phyloP scores from a whole-genome alignment of 2,329 filamentous ascomycete species.

The Bipolaris victoriae region DNA sequence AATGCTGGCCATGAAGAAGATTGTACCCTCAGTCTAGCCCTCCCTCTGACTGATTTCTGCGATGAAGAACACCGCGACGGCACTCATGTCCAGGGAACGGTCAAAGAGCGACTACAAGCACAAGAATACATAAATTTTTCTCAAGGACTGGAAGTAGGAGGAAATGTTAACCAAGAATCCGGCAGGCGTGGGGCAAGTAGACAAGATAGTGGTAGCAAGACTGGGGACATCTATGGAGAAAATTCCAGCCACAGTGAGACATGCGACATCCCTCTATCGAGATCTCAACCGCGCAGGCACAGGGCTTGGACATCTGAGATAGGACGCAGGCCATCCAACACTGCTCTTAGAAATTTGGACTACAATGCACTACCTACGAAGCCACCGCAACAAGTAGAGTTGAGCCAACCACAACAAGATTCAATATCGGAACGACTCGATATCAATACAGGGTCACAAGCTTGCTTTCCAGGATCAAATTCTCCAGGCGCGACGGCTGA shows the following conservation, averaged over 20 bases:
- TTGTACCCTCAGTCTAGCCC: slow-evolving; percentile 4
- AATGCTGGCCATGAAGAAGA: slow-evolving; percentile 3
- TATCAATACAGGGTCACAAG: not conserved
- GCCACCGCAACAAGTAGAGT: slow-evolving; percentile 2
- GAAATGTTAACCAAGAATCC: not conserved
- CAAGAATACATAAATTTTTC: slow-evolving; percentile 11
- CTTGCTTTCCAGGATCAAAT: not conserved
- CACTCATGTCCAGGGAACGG: slow-evolving; percentile 4
- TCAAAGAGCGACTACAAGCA: slow-evolving; percentile 9
- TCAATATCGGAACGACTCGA: not conserved
- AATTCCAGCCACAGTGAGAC: slow-evolving; percentile 3
- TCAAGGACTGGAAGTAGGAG: slow-evolving; percentile 3
- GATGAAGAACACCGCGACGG: slow-evolving; percentile 9
- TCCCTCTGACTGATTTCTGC: not conserved
- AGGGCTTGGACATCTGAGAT: slow-evolving; percentile 1
- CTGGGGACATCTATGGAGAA: not conserved
- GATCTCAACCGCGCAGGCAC: not conserved
- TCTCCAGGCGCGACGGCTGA: not conserved
- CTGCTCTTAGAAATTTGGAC: slow-evolving; percentile 8
- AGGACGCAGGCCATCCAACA: slow-evolving; percentile 8
- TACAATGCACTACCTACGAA: slow-evolving; percentile 3
- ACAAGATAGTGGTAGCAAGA: slow-evolving; percentile 6
- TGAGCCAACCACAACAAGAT: slow-evolving; percentile 2
- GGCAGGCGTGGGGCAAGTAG: not conserved
- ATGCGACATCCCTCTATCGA: slow-evolving; percentile 4